A percentile compares a stretch with the other conserved stretches of the same genome.
These are phyloP conservation scores for Cucurbita ficifolia DNA, from an alignment of 306 rosid genomes.

Conservation along the genomic window DNA sequence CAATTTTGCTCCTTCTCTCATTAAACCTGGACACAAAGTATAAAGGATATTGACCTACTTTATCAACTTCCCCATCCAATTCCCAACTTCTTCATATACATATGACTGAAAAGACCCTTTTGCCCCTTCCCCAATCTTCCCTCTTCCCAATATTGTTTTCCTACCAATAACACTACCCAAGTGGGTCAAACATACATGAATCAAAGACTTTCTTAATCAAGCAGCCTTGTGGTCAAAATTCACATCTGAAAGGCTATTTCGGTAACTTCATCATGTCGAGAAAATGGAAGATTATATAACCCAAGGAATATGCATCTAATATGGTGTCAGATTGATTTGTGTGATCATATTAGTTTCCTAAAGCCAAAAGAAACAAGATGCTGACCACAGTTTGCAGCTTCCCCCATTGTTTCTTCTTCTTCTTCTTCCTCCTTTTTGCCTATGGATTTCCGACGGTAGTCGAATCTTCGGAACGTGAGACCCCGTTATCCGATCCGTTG, in stretches of 20 bases:
- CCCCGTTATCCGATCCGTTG: slow-evolving; percentile 17
- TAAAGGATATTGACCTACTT: slow-evolving; percentile 8
- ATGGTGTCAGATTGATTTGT: neutral
- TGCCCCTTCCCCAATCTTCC: neutral
- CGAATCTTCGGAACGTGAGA: neutral
- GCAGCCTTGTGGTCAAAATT: neutral
- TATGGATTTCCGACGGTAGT: slow-evolving; percentile 5
- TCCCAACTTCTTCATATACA: slow-evolving; percentile 3
- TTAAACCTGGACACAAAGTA: neutral
- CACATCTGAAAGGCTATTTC: neutral
- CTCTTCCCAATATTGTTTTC: neutral
- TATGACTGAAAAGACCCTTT: neutral
- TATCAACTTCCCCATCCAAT: slow-evolving; percentile 9
- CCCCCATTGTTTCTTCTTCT: neutral
- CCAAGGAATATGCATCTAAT: neutral
- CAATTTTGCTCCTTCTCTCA: neutral
- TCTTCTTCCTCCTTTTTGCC: slow-evolving; percentile 10
- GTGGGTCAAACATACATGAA: neutral
- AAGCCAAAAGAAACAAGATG: neutral
- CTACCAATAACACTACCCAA: slow-evolving; percentile 2
- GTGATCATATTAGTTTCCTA: neutral
- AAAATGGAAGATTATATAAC: neutral
- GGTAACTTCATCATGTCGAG: neutral
- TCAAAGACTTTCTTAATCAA: neutral
- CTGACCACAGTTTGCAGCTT: neutral